Evolutionary conservation across 2,329 filamentous ascomycete genomes (phyloP), one percentile per base, ranked within the genome.

Genomic region (Fusarium multiceps): DNA sequence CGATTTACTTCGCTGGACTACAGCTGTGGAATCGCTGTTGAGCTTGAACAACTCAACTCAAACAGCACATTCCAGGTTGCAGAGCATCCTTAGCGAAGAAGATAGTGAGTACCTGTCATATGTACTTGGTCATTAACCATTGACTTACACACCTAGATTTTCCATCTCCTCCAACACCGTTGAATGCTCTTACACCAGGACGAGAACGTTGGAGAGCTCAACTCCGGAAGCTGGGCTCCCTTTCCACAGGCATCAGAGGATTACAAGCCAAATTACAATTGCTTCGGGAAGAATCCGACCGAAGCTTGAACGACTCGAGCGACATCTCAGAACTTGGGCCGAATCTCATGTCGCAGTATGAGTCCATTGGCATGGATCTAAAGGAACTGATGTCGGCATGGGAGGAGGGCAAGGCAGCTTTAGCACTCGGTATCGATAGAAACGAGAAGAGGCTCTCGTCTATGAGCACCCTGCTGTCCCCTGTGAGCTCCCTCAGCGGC

Each of bases 201-300:
- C 90, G 91, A 55, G 94, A 98, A 76, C 89, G 93, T 64, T 90
- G 95, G 84, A 91, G 94, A 59, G 90, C 92, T 57, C 95, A 97
- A 78, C 87, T 98, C 61, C 91, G 93, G 64, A 95, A 97, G 77
- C 88, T 99, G 43, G 93, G 93, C 75, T 92, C 92, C 2, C 85
- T 99, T 34, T 97, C 94, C 1, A 93, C 94, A 58, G 94, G 94
- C 18, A 97, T 98, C 66, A 90, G 94, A 28, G 93, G 93, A 13
- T 85, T 99, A 50, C 95, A 98, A 80, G 96, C 96, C 37, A 99
- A 98, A 80, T 89, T 99, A 83, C 94, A 97, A 64, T 85, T 99
- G 10, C 82, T 98, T 57, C 90, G 93, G 51, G 96, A 99, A 78
- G 94, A 98, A 79, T 97, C 94, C 0, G 93, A 93, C 76, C 88